phyloP scores from a whole-genome alignment of 1,139 yeast species.

The Saccharomyces hybrid region DNA sequence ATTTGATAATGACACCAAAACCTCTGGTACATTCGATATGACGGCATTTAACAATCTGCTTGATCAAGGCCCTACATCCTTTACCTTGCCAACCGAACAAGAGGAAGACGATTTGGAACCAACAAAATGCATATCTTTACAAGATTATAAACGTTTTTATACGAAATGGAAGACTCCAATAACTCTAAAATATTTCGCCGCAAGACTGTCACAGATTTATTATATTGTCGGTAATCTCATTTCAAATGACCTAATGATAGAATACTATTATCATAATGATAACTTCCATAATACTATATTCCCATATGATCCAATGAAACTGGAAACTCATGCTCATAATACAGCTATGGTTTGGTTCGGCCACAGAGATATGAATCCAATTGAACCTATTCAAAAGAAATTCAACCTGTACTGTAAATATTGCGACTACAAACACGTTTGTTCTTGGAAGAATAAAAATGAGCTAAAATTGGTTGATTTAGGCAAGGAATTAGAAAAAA shows the following conservation, averaged over 20 bases:
- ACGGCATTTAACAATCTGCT: conserved; percentile 10
- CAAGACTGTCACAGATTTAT: conserved; percentile 46
- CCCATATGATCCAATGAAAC: conserved; percentile 30
- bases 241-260: conserved; percentile 39
- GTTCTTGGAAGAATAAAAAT: conserved; percentile 27
- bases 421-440: conserved; percentile 43
- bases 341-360: conserved; percentile 53
- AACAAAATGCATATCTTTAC: not conserved
- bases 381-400: conserved; percentile 30
- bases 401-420: conserved; percentile 38
- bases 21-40: conserved; percentile 10
- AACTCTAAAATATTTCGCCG: conserved; percentile 50
- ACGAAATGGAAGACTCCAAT: conserved; percentile 45
- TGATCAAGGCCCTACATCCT: not conserved
- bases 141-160: conserved; percentile 19
- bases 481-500: not conserved
- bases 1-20: conserved; percentile 31
- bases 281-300: conserved; percentile 37
- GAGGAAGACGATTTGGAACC: not conserved
- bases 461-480: not conserved
- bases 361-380: conserved; percentile 37
- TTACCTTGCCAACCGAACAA: not conserved
- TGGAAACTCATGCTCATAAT: conserved; percentile 29
- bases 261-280: conserved; percentile 41
- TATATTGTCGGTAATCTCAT: conserved; percentile 32